Conservation (phyloP, 345 rosid genomes). For the Aquilaria sinensis region DNA sequence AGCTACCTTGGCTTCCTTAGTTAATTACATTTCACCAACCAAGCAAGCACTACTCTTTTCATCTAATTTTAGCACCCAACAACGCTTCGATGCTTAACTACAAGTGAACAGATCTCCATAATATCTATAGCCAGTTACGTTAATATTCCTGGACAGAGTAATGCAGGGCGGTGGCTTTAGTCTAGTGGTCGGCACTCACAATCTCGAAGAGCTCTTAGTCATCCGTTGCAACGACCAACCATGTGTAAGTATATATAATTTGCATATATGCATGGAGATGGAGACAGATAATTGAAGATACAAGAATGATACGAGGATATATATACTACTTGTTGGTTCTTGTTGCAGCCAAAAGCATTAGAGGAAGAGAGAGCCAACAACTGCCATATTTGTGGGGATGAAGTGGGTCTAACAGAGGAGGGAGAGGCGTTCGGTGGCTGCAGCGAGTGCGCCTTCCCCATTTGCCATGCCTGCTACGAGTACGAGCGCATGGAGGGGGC, state of each 20-base stretch:
- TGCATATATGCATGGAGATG: neutral
- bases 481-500: constrained; percentile 53
- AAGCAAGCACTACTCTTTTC: too few species aligned
- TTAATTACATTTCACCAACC: too few species aligned
- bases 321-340: neutral
- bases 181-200: constrained; percentile 48
- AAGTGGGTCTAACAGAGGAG: constrained; percentile 28
- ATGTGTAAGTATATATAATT: constrained; percentile 15
- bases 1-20: too few species aligned
- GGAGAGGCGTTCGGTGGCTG: constrained; percentile 50
- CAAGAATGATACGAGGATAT: neutral
- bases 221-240: constrained; percentile 25
- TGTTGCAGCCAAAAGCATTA: constrained; percentile 21
- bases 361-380: constrained; percentile 25
- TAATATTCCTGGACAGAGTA: neutral
- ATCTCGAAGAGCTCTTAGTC: constrained; percentile 39
- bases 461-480: constrained; percentile 54
- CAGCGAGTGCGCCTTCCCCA: constrained; percentile 58
- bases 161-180: constrained; percentile 34
- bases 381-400: constrained; percentile 50
- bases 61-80: too few species aligned
- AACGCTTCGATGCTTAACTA: too few species aligned
- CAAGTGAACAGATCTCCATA: too few species aligned
- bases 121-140: too few species aligned
- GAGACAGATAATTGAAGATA: neutral